Conservation (phyloP, 2,329 filamentous ascomycete genomes). For the Alternaria dauci region DNA sequence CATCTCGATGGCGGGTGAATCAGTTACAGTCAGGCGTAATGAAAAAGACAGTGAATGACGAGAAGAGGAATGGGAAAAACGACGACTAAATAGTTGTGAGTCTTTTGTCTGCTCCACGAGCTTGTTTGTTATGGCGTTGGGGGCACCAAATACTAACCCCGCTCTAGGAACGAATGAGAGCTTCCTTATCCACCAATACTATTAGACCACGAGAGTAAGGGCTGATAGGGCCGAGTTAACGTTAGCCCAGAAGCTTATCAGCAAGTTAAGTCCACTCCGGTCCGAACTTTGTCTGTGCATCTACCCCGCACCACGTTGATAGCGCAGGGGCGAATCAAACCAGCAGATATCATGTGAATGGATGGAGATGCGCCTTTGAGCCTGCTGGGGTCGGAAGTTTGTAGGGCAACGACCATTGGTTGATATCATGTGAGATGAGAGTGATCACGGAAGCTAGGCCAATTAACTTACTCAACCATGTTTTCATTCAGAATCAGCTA, state of each 20-base stretch:
- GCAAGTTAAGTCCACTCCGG: background rate
- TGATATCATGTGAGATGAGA: no score
- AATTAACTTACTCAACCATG: background rate
- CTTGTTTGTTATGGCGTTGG: background rate
- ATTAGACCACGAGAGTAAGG: background rate
- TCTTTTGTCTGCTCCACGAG: background rate
- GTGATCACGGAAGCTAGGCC: background rate
- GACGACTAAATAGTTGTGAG: background rate
- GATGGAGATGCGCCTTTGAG: no score
- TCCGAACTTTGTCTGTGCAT: slow-evolving; percentile 1
- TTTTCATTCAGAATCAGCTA: background rate
- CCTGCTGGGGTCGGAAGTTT: no score
- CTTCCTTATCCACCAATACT: background rate
- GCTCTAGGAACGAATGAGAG: background rate
- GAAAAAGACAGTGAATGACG: background rate
- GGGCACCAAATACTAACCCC: background rate
- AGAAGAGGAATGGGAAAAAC: background rate
- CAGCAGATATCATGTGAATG: background rate
- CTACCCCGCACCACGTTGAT: background rate
- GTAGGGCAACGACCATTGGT: no score
- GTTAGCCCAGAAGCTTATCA: background rate
- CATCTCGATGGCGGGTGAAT: background rate
- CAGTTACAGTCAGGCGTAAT: background rate
- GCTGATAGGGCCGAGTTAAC: background rate
- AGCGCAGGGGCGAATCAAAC: background rate